These are phyloP conservation scores for Melanomma pulvis-pyrius DNA, from an alignment of 495 filamentous ascomycete genomes.

Conservation along the genomic window DNA sequence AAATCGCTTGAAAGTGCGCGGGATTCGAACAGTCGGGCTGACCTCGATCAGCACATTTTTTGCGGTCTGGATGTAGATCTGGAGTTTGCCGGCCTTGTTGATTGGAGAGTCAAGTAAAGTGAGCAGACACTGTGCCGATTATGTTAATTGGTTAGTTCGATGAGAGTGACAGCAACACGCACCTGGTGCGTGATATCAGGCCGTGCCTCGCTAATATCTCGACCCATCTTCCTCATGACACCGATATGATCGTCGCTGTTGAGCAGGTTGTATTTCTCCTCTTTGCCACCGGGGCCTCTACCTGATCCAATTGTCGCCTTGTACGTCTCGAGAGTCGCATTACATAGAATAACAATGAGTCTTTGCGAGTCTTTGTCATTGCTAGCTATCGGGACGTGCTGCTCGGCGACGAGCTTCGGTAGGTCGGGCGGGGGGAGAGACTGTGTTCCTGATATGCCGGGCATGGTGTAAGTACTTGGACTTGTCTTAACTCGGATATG, in stretches of 20 bases:
- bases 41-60: conserved; percentile 98
- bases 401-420: conserved; percentile 88
- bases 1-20: conserved; percentile 97
- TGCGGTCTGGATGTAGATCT: conserved; percentile 97
- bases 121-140: conserved; percentile 76
- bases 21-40: conserved; percentile 93
- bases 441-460: conserved; percentile 67
- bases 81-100: conserved; percentile 95
- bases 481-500: neutral
- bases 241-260: conserved; percentile 99
- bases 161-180: conserved; percentile 37
- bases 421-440: conserved; percentile 90
- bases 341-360: conserved; percentile 92
- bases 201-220: conserved; percentile 95
- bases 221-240: conserved; percentile 98
- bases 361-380: conserved; percentile 87
- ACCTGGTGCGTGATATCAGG: conserved; percentile 99
- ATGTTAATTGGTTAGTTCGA: conserved; percentile 38
- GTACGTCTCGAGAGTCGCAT: conserved; percentile 97
- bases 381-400: conserved; percentile 79
- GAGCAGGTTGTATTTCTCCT: conserved; percentile 93
- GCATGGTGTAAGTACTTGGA: conserved; percentile 11
- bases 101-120: conserved; percentile 96
- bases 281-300: conserved; percentile 58
- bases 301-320: conserved; percentile 74